These are phyloP conservation scores for Pisolithus microcarpus DNA, from an alignment of 768 basidiomycete species.

Conservation along the genomic window DNA sequence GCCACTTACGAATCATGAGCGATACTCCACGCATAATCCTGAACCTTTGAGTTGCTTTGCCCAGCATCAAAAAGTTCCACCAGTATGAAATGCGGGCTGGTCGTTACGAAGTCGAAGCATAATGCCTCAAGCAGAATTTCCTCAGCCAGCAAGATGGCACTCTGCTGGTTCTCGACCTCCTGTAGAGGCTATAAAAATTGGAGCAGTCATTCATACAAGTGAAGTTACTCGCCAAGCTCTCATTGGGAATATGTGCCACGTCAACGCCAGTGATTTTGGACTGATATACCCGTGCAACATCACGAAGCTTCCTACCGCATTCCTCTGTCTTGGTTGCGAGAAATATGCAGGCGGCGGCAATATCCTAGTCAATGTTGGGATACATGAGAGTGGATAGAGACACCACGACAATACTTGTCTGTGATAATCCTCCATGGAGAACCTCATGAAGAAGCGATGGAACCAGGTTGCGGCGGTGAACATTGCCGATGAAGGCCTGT, in stretches of 20 bases:
- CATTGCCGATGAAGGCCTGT: slow-evolving; percentile 72
- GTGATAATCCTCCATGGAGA: slow-evolving; percentile 78
- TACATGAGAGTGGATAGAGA: slow-evolving; percentile 3
- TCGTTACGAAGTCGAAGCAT: slow-evolving; percentile 79
- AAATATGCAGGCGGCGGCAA: slow-evolving; percentile 81
- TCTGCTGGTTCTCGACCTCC: slow-evolving; percentile 72
- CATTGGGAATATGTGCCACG: slow-evolving; percentile 47
- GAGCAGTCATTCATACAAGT: not conserved
- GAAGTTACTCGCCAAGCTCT: slow-evolving; percentile 50
- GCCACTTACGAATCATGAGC: slow-evolving; percentile 76
- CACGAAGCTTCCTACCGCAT: slow-evolving; percentile 79
- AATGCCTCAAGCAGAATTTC: slow-evolving; percentile 75
- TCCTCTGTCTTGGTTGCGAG: slow-evolving; percentile 91
- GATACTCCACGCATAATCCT: slow-evolving; percentile 80
- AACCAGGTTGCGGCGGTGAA: slow-evolving; percentile 88
- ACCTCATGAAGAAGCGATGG: slow-evolving; percentile 87
- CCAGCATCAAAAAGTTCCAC: slow-evolving; percentile 63
- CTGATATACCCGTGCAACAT: slow-evolving; percentile 70
- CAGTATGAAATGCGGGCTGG: slow-evolving; percentile 69
- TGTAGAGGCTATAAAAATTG: slow-evolving; percentile 21
- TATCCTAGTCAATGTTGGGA: slow-evolving; percentile 44
- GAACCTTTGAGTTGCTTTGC: slow-evolving; percentile 40
- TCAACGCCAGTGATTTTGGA: slow-evolving; percentile 58
- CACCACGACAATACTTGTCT: slow-evolving; percentile 42
- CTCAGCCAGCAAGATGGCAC: slow-evolving; percentile 64